Conservation (phyloP, 2,329 filamentous ascomycete species). For the Exserohilum rostratum region DNA sequence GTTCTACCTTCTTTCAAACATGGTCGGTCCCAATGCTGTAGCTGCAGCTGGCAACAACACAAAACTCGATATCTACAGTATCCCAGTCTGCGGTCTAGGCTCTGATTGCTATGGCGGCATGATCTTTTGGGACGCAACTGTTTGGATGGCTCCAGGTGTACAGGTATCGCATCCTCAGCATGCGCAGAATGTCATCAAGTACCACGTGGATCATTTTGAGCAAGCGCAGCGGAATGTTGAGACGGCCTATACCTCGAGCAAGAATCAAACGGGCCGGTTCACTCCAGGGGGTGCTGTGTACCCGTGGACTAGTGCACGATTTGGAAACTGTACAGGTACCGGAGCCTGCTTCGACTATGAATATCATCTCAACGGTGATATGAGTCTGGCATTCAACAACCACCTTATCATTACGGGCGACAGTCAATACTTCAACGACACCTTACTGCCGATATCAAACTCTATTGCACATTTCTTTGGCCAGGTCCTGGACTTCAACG, state of each 20-base stretch:
- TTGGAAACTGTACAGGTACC: constrained; percentile 70
- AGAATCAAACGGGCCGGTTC: constrained; percentile 64
- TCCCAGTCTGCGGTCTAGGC: constrained; percentile 70
- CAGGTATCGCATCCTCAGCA: constrained; percentile 68
- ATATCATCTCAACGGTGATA: constrained; percentile 74
- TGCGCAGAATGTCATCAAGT: constrained; percentile 68
- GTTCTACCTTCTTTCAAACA: constrained; percentile 63
- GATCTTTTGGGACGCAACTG: constrained; percentile 70
- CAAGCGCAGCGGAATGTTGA: constrained; percentile 67
- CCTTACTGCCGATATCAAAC: constrained; percentile 68
- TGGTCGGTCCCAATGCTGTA: constrained; percentile 61
- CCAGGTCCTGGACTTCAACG: constrained; percentile 66
- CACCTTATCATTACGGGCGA: constrained; percentile 67
- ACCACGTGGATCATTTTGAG: constrained; percentile 62
- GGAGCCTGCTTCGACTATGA: constrained; percentile 72
- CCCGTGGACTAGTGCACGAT: constrained; percentile 71
- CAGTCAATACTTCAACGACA: constrained; percentile 59
- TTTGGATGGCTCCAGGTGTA: constrained; percentile 72
- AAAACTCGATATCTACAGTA: constrained; percentile 65
- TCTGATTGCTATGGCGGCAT: constrained; percentile 71
- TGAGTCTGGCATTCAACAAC: constrained; percentile 66
- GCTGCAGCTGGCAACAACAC: constrained; percentile 55
- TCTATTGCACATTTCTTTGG: constrained; percentile 67
- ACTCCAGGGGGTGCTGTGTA: constrained; percentile 65
- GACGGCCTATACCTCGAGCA: constrained; percentile 61